Evolutionary conservation across 495 filamentous ascomycete genomes (phyloP).

Genomic region (Penicillium manginii): DNA sequence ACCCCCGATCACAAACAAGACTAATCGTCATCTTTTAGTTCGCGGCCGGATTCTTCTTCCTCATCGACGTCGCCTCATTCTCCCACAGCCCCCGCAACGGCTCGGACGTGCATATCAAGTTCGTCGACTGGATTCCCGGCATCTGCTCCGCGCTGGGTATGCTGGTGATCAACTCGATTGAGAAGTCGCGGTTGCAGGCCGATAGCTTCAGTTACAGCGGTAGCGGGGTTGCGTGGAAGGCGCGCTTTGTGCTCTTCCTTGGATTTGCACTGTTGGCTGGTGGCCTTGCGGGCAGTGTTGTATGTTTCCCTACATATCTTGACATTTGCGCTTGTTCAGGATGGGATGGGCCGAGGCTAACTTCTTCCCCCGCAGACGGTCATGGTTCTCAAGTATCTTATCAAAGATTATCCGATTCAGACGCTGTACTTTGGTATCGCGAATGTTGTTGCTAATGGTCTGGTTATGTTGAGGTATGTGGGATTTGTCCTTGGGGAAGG

Average conservation of each 20-base stretch:
- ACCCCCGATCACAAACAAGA: too few species aligned
- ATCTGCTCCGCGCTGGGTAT: constrained; percentile 94
- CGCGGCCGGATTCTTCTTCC: constrained; percentile 94
- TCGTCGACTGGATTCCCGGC: constrained; percentile 97
- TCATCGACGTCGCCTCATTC: constrained; percentile 89
- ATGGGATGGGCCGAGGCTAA: too few species aligned
- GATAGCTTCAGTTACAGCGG: constrained; percentile 89
- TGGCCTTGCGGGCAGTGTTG: constrained; percentile 88
- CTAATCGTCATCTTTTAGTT: constrained; percentile 59
- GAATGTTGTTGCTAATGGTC: constrained; percentile 83
- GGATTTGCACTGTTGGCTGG: constrained; percentile 95
- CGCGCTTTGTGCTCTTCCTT: constrained; percentile 89
- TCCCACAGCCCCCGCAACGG: constrained; percentile 79
- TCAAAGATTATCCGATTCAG: constrained; percentile 75
- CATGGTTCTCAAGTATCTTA: constrained; percentile 89
- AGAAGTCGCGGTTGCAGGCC: constrained; percentile 83
- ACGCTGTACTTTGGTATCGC: constrained; percentile 92
- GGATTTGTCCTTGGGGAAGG: too few species aligned
- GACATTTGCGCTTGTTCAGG: constrained; percentile 1
- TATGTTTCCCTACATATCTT: constrained; percentile 22
- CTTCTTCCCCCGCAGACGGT: constrained; percentile 61
- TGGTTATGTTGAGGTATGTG: constrained; percentile 85
- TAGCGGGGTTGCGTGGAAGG: constrained; percentile 92
- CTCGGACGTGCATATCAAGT: constrained; percentile 84
- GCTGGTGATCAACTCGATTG: constrained; percentile 98